Evolutionary conservation across 1,284 basidiomycete genomes (phyloP).

Genomic region (Exobasidium cylindrosporum): DNA sequence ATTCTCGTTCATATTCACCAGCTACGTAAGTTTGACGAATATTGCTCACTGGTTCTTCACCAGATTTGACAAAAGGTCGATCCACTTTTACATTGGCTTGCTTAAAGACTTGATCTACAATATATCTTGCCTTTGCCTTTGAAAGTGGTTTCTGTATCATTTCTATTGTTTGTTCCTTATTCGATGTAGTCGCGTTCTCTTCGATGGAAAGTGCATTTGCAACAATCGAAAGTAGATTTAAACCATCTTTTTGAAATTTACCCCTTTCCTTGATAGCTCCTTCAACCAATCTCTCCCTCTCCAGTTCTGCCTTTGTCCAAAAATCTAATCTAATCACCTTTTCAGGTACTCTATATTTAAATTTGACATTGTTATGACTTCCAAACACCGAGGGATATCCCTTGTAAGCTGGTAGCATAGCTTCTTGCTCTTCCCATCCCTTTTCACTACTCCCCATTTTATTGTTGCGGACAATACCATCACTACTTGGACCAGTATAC

Average conservation of each 20-base stretch:
- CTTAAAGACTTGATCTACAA: background rate
- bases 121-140: background rate
- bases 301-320: conserved; percentile 63
- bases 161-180: background rate
- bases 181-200: background rate
- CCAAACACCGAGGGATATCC: background rate
- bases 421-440: conserved; percentile 5
- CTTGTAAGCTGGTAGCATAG: background rate
- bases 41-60: background rate
- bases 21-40: background rate
- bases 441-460: background rate
- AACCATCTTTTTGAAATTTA: background rate
- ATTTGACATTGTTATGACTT: conserved; percentile 5
- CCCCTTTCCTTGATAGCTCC: background rate
- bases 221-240: background rate
- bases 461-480: background rate
- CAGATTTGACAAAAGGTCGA: background rate
- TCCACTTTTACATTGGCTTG: no score
- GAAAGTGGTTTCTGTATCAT: background rate
- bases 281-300: background rate
- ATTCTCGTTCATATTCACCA: conserved; percentile 2
- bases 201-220: conserved; percentile 1
- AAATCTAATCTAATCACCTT: conserved; percentile 87
- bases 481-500: conserved; percentile 10
- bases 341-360: conserved; percentile 70